Evolutionary conservation across 2,329 filamentous ascomycete species (phyloP).

Genomic region (Akanthomyces dipterigenus): DNA sequence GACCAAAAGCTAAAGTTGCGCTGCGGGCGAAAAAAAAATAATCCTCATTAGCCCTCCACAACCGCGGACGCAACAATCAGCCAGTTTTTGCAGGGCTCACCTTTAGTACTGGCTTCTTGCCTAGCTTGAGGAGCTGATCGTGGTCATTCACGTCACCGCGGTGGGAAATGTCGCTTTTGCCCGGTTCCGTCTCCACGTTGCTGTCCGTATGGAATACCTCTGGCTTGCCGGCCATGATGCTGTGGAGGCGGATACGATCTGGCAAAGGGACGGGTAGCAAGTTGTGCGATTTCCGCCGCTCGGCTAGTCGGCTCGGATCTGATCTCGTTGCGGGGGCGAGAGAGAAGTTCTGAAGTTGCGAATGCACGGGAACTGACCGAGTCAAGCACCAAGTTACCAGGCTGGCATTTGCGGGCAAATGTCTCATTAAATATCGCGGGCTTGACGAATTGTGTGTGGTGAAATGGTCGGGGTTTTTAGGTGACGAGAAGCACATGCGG

Average conservation of each 20-base stretch:
- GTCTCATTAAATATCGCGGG: background rate
- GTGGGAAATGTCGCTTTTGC: background rate
- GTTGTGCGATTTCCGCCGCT: too few relatives aligned
- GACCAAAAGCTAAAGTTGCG: conserved; percentile 38
- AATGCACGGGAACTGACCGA: background rate
- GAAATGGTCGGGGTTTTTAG: background rate
- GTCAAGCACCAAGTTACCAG: background rate
- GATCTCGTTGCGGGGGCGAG: background rate
- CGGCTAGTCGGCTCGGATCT: background rate
- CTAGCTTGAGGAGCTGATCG: conserved; percentile 8
- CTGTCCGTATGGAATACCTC: background rate
- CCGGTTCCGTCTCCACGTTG: background rate
- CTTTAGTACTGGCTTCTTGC: conserved; percentile 9
- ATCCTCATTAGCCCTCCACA: background rate
- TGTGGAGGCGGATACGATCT: background rate
- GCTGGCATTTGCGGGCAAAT: background rate
- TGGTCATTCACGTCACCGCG: background rate
- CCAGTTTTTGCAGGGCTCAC: too few relatives aligned
- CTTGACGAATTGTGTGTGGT: background rate
- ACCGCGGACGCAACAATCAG: too few relatives aligned
- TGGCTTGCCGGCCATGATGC: background rate
- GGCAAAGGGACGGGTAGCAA: too few relatives aligned
- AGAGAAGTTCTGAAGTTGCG: background rate
- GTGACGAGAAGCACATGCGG: background rate
- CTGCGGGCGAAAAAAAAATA: conserved; percentile 14